Evolutionary conservation across 139 green algal genomes (phyloP), one percentile per base, ranked within the genome.

Genomic region (Astrephomene gubernaculifera): DNA sequence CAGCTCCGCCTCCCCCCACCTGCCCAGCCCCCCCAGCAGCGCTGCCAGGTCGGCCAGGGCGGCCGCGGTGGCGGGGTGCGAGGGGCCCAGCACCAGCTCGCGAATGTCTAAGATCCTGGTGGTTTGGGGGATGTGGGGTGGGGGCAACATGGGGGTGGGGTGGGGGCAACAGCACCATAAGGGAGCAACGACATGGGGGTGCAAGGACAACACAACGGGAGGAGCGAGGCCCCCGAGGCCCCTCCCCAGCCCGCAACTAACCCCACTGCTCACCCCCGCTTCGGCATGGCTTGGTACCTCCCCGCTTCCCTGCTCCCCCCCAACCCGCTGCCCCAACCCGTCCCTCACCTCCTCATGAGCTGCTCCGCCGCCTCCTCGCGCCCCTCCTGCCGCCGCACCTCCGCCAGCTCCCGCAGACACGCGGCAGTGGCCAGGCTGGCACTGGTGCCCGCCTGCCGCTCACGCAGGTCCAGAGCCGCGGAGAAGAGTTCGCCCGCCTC

Each of bases 51-150:
- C 79, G 63, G 22, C 53, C 79, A 85, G 19, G 5, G 44, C 36
- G 79, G 61, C 79, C 44, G 79, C 79, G 44, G 79, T 85, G 64
- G 65, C 63, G 1, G 4, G 29, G 61, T 85, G 79, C 22, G 36
- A 21, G 63, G 79, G 64, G 43, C 79, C 79, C 63, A 85, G 63
- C 63, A 85, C 63, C 63, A 85, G 79, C 79, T 85, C 43, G 19
- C 79, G 79, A 41, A 76, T 85, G 79, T 85, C 79, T 21, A 85
- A 44, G 27, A 85, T 85, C 79, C 79, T 85, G 63, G 12, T n/a
- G n/a, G n/a, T n/a, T n/a, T n/a, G n/a, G n/a, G n/a, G n/a, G n/a
- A n/a, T n/a, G n/a, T n/a, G n/a, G n/a, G n/a, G n/a, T n/a, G n/a
- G n/a, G n/a, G n/a, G n/a, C n/a, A n/a, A n/a, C n/a, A n/a, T n/a